Conservation (phyloP, 1,284 basidiomycete genomes). For the Ceratobasidium sp. region DNA sequence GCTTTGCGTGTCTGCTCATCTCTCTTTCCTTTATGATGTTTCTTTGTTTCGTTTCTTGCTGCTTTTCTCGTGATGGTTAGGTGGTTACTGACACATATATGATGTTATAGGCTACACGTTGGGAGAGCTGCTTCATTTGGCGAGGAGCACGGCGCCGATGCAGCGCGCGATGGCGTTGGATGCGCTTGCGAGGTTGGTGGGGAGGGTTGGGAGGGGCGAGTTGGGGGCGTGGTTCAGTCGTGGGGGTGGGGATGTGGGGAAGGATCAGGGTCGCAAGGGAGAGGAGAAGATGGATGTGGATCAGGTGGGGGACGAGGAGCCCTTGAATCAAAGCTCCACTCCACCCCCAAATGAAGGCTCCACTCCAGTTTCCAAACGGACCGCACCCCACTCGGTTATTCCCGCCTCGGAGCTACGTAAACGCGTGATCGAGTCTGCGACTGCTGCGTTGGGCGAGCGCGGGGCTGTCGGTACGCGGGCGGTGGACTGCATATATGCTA, state of each 20-base stretch:
- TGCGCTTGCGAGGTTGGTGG: slow-evolving; percentile 71
- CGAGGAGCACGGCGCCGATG: slow-evolving; percentile 82
- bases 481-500: slow-evolving; percentile 57
- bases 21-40: neutral
- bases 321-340: neutral
- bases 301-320: slow-evolving; percentile 54
- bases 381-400: neutral
- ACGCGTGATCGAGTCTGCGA: slow-evolving; percentile 70
- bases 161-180: slow-evolving; percentile 87
- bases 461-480: slow-evolving; percentile 73
- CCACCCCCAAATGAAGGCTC: neutral
- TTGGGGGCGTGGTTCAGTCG: slow-evolving; percentile 31
- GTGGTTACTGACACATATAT: slow-evolving; percentile 7
- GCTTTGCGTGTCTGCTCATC: neutral
- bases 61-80: neutral
- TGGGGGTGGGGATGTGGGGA: neutral
- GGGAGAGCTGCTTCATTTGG: slow-evolving; percentile 85
- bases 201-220: slow-evolving; percentile 53
- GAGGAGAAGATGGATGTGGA: slow-evolving; percentile 43
- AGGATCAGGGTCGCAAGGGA: slow-evolving; percentile 47
- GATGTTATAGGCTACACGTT: slow-evolving; percentile 76
- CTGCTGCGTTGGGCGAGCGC: slow-evolving; percentile 71
- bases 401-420: slow-evolving; percentile 58
- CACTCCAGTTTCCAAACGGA: too few species aligned
- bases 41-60: neutral